These are phyloP conservation scores for Pontederia paniculata DNA, from an alignment of 176 grass and related monocot species.

Conservation along the genomic window DNA sequence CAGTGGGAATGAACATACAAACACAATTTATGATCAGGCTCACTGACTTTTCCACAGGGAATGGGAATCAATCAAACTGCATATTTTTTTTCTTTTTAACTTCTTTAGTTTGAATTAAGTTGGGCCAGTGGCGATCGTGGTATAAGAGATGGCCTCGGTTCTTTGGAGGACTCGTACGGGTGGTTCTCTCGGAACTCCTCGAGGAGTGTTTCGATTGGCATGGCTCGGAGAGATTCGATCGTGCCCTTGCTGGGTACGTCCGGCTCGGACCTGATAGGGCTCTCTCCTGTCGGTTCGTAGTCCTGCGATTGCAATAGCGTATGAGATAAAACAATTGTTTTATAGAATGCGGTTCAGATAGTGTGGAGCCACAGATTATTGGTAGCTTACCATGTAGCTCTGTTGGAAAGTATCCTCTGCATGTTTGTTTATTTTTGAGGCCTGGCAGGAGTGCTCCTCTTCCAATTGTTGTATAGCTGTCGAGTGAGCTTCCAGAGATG, in stretches of 20 bases:
- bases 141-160: slow-evolving; percentile 50
- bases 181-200: slow-evolving; percentile 84
- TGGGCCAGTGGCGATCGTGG: slow-evolving; percentile 77
- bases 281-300: slow-evolving; percentile 70
- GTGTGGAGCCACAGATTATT: background rate
- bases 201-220: slow-evolving; percentile 67
- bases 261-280: slow-evolving; percentile 46
- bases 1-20: no score
- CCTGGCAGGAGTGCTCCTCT: slow-evolving; percentile 39
- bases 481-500: slow-evolving; percentile 33
- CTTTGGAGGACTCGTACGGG: slow-evolving; percentile 63
- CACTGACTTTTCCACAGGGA: no score
- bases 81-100: no score
- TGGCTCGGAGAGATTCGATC: slow-evolving; percentile 74
- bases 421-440: slow-evolving; percentile 41
- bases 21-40: no score
- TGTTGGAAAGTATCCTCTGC: slow-evolving; percentile 51
- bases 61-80: no score
- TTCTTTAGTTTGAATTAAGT: slow-evolving; percentile 35
- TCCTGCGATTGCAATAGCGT: slow-evolving; percentile 29
- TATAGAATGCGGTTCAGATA: background rate
- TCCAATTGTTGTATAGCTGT: slow-evolving; percentile 36
- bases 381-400: slow-evolving; percentile 37
- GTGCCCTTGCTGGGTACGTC: slow-evolving; percentile 63
- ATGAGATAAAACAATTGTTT: background rate